These are phyloP conservation scores for Aspergillus fumigatus DNA, from an alignment of 2,329 filamentous ascomycete genomes.

Conservation along the genomic window DNA sequence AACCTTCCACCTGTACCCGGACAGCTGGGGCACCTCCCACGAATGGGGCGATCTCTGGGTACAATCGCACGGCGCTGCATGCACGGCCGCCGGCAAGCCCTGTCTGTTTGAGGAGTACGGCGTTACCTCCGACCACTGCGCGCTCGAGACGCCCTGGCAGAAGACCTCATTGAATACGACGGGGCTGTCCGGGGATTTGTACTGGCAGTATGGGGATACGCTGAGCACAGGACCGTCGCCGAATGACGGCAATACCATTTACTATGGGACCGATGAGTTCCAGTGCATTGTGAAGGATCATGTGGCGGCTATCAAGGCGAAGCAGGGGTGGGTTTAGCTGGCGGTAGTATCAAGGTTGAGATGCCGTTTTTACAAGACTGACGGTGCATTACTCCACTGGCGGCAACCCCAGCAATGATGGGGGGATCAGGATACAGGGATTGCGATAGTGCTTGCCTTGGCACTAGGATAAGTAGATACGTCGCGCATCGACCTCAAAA, in stretches of 20 bases:
- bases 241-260: conserved; percentile 31
- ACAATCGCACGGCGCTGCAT: conserved; percentile 40
- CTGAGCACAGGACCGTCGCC: conserved; percentile 26
- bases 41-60: conserved; percentile 48
- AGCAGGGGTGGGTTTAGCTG: background rate
- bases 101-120: conserved; percentile 42
- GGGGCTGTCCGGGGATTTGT: conserved; percentile 34
- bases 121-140: conserved; percentile 25
- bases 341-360: too few species aligned
- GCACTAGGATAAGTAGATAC: too few species aligned
- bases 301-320: conserved; percentile 22
- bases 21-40: conserved; percentile 38
- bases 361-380: too few species aligned
- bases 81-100: conserved; percentile 34
- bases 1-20: conserved; percentile 51
- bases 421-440: too few species aligned
- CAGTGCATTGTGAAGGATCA: conserved; percentile 31
- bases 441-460: too few species aligned
- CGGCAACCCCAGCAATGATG: too few species aligned
- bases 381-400: too few species aligned
- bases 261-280: conserved; percentile 28
- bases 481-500: too few species aligned
- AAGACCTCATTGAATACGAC: conserved; percentile 29
- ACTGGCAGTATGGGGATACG: conserved; percentile 36
- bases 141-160: conserved; percentile 32